Evolutionary conservation across 176 grass and related monocot species (phyloP), one percentile per base, ranked within the genome.

Genomic region (Thinopyrum elongatum): DNA sequence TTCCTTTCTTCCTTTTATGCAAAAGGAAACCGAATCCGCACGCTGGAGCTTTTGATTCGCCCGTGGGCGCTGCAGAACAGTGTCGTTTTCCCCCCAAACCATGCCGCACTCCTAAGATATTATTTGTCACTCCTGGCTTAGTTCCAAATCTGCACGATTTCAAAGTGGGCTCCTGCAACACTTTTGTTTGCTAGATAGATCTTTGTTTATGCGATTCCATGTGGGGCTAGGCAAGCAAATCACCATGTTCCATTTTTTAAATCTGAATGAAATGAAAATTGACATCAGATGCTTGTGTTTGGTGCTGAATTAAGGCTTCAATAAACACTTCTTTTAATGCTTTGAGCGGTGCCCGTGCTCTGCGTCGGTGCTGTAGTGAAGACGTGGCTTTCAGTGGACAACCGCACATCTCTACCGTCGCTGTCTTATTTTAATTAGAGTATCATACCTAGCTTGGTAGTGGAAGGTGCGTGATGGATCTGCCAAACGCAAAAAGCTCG

Each of bases 391-490:
- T 87, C 80, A 76, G 34, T 26, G 73, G 28, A 49, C 78, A 46
- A 19, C 28, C 34, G 74, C 44, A 77, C 80, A 27, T 59, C 61
- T 30, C 21, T 46, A 12, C 34, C n/a, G 71, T 81, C 66, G 31
- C 63, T 68, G 22, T 53, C n/a, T 42, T 68, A 17, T 21, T 46
- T 53, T 27, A 7, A 51, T 69, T 65, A 36, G 59, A 15, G 44
- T 67, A 25, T 72, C 55, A 75, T 6, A 46, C 42, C 30, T 14
- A 30, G 26, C 41, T 80, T 27, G 35, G 27, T 16, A 38, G 47
- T 76, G 85, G 81, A 80, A 84, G 89, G 49, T 80, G 81, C 85
- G 85, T 91, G 81, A 76, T 10, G 76, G 76, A 91, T 91, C 89
- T 87, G 85, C 64, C 36, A 62, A 66, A 33, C 47, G 49, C 67